phyloP scores from a whole-genome alignment of 2,329 filamentous ascomycete species.

The Colletotrichum australisinense region DNA sequence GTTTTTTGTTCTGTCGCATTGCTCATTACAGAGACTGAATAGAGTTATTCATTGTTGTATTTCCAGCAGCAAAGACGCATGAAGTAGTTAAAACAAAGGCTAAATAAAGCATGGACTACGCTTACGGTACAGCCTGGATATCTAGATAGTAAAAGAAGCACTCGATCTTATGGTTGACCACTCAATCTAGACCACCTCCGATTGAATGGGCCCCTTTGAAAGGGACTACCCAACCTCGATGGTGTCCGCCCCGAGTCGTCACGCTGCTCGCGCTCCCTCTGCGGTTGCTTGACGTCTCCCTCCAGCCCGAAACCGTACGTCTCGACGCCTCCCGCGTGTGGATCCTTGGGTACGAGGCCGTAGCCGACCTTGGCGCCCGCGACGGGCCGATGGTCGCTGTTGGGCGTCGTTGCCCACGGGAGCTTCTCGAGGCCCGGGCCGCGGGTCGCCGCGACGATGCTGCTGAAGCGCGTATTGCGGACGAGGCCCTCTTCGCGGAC shows the following conservation, averaged over 20 bases:
- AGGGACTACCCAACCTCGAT: conserved; percentile 22
- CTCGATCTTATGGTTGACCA: neutral
- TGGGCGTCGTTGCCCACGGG: conserved; percentile 36
- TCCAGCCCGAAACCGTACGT: conserved; percentile 46
- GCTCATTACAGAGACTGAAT: too few species aligned
- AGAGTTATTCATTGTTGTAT: neutral
- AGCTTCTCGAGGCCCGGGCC: conserved; percentile 49
- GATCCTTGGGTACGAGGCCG: conserved; percentile 34
- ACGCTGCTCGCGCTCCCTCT: neutral
- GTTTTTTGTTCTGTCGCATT: neutral
- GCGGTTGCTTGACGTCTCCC: conserved; percentile 43
- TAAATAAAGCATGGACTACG: neutral
- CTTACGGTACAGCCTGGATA: neutral
- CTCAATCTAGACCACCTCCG: conserved; percentile 29
- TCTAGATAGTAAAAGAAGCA: neutral
- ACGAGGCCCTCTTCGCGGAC: conserved; percentile 46
- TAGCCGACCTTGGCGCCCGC: conserved; percentile 34
- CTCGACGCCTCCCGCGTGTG: conserved; percentile 37
- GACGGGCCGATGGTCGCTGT: conserved; percentile 27
- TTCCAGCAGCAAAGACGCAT: neutral
- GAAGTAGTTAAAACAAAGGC: neutral
- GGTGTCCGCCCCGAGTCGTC: conserved; percentile 17
- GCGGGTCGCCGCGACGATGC: conserved; percentile 52
- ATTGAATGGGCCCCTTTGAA: conserved; percentile 2
- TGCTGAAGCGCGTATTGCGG: conserved; percentile 51